Conservation (phyloP, 306 rosid species). For the Echinosophora koreensis region DNA sequence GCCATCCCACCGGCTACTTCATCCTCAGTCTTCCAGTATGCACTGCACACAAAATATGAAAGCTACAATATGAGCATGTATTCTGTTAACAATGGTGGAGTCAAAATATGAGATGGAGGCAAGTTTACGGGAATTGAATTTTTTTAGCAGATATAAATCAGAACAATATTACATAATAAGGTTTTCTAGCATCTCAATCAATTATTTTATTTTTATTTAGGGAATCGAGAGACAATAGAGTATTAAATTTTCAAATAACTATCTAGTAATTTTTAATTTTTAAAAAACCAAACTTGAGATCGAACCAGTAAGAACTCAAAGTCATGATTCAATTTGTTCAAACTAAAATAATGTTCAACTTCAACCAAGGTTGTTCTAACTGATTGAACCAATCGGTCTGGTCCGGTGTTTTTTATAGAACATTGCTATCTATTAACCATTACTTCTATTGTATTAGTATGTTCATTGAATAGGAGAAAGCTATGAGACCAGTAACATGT, state of each 20-base stretch:
- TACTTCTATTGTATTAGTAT: slow-evolving; percentile 1
- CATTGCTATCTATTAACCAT: neutral
- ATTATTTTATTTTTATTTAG: neutral
- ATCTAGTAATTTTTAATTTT: too few relatives aligned
- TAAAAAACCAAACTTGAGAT: neutral
- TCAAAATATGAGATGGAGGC: neutral
- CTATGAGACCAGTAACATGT: slow-evolving; percentile 9
- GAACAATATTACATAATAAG: neutral
- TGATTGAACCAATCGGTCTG: neutral
- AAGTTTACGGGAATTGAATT: slow-evolving; percentile 7
- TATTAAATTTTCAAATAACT: slow-evolving; percentile 17
- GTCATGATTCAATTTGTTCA: neutral
- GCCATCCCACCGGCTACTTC: slow-evolving; percentile 81
- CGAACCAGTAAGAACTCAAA: neutral
- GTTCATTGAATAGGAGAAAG: neutral
- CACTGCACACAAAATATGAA: slow-evolving; percentile 57
- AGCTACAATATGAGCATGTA: slow-evolving; percentile 22
- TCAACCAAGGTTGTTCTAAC: neutral
- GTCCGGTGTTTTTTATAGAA: neutral
- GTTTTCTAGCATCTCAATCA: slow-evolving; percentile 36
- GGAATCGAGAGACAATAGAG: slow-evolving; percentile 17
- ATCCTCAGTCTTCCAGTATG: slow-evolving; percentile 83
- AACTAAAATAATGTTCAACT: neutral
- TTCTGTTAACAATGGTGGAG: neutral
- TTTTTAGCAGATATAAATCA: slow-evolving; percentile 24